Conservation (phyloP, 2,329 filamentous ascomycete species). For the Neofusicoccum laricinum region DNA sequence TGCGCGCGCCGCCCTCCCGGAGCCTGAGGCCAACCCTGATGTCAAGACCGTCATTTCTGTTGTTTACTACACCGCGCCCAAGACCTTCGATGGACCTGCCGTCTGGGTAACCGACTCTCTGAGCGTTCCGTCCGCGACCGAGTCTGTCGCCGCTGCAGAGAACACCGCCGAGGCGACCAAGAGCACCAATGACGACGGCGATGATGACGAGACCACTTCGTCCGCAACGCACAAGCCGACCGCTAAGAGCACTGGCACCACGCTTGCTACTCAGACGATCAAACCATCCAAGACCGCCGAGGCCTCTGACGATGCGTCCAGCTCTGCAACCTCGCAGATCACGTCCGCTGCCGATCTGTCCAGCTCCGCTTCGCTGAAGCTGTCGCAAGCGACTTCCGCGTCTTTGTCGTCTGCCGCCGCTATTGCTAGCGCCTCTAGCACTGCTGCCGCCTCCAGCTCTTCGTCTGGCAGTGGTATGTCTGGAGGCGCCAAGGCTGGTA, state of each 20-base stretch:
- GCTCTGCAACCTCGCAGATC: constrained; percentile 4
- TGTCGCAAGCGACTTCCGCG: constrained; percentile 22
- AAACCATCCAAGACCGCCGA: constrained; percentile 21
- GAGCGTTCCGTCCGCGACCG: neutral
- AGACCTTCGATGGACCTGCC: constrained; percentile 50
- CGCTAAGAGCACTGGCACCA: constrained; percentile 9
- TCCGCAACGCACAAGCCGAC: neutral
- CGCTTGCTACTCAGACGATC: constrained; percentile 20
- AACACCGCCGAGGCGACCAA: constrained; percentile 3
- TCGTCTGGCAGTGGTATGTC: constrained; percentile 39
- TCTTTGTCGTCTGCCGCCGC: constrained; percentile 31
- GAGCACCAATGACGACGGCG: neutral
- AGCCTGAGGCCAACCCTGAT: constrained; percentile 18
- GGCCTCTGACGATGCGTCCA: constrained; percentile 16
- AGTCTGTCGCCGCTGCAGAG: neutral
- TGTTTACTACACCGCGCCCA: constrained; percentile 52
- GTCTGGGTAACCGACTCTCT: constrained; percentile 26
- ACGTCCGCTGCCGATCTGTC: neutral
- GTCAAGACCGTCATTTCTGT: constrained; percentile 39
- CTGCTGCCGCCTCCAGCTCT: constrained; percentile 24
- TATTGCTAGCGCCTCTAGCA: constrained; percentile 22
- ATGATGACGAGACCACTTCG: neutral
- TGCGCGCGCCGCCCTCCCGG: constrained; percentile 16
- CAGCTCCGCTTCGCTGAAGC: neutral
- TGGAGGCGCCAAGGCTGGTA: constrained; percentile 66